Evolutionary conservation across 257 asterid species (phyloP).

Genomic region (Scutellaria galericulata): DNA sequence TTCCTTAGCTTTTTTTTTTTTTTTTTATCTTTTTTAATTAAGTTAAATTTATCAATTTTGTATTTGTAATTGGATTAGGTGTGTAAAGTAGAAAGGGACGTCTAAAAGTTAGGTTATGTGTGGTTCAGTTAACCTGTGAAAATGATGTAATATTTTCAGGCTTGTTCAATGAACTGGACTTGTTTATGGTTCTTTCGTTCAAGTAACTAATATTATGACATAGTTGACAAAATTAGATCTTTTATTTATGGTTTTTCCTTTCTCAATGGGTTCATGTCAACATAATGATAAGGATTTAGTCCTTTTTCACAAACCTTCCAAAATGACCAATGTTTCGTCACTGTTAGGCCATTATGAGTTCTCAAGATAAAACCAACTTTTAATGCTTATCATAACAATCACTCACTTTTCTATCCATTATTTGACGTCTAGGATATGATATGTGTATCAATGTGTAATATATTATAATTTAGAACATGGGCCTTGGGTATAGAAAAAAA

Average conservation of each 20-base stretch:
- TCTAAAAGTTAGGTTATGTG: conserved; percentile 49
- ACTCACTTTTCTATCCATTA: background rate
- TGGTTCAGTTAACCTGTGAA: conserved; percentile 53
- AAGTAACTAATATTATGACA: conserved; percentile 40
- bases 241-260: background rate
- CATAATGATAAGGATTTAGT: conserved; percentile 7
- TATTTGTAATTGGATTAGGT: conserved; percentile 47
- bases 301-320: background rate
- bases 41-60: conserved; percentile 10
- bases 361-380: background rate
- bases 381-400: conserved; percentile 25
- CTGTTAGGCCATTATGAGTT: conserved; percentile 30
- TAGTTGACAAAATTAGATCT: conserved; percentile 17
- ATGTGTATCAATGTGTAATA: background rate
- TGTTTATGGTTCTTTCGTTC: conserved; percentile 36
- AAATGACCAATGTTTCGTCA: conserved; percentile 31
- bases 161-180: conserved; percentile 54
- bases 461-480: too few species aligned
- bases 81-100: conserved; percentile 63
- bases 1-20: conserved; percentile 34
- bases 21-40: conserved; percentile 1
- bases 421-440: background rate
- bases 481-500: too few species aligned
- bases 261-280: background rate
- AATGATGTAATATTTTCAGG: conserved; percentile 55